Percentiles rank a stretch among this genome's conserved stretches.
These are phyloP conservation scores for Coniochaeta sp. DNA, from an alignment of 2,329 filamentous ascomycete genomes.

Conservation along the genomic window DNA sequence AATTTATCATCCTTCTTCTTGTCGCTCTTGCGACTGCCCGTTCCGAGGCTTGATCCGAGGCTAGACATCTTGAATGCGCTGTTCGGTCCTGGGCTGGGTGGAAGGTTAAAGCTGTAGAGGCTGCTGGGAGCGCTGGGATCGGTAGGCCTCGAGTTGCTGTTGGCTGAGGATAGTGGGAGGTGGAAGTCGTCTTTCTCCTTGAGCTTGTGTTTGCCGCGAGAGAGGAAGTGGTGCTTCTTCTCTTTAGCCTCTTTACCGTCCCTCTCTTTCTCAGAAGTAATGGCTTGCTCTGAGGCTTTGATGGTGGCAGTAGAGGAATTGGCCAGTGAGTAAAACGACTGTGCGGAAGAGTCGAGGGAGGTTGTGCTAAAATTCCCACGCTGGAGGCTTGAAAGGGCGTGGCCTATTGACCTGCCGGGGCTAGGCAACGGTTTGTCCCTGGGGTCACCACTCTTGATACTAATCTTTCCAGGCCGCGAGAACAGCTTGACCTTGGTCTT, in stretches of 20 bases:
- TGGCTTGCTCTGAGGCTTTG: too few relatives aligned
- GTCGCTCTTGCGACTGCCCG: constrained; percentile 69
- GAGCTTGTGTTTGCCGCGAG: constrained; percentile 71
- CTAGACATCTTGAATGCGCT: constrained; percentile 73
- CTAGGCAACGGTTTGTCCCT: constrained; percentile 65
- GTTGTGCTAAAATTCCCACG: constrained; percentile 64
- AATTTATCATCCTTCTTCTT: constrained; percentile 72
- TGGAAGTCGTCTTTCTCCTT: constrained; percentile 66
- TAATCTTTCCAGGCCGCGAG: constrained; percentile 69
- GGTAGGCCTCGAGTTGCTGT: constrained; percentile 68
- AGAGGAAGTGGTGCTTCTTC: constrained; percentile 74
- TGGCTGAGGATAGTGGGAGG: constrained; percentile 66
- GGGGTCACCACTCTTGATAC: constrained; percentile 58
- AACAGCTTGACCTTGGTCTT: constrained; percentile 80
- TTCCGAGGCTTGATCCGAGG: constrained; percentile 71
- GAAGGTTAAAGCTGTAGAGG: constrained; percentile 71
- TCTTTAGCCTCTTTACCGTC: constrained; percentile 53
- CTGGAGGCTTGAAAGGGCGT: constrained; percentile 59
- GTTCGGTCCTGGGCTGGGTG: constrained; percentile 61
- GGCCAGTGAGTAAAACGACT: constrained; percentile 64
- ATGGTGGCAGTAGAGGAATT: constrained; percentile 75
- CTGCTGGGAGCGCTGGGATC: constrained; percentile 70
- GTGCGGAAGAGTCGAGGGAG: constrained; percentile 56
- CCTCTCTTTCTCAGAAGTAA: constrained; percentile 38
- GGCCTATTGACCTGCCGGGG: constrained; percentile 59